phyloP scores from a whole-genome alignment of 2,329 filamentous ascomycete genomes.

The Colletotrichum trifolii region DNA sequence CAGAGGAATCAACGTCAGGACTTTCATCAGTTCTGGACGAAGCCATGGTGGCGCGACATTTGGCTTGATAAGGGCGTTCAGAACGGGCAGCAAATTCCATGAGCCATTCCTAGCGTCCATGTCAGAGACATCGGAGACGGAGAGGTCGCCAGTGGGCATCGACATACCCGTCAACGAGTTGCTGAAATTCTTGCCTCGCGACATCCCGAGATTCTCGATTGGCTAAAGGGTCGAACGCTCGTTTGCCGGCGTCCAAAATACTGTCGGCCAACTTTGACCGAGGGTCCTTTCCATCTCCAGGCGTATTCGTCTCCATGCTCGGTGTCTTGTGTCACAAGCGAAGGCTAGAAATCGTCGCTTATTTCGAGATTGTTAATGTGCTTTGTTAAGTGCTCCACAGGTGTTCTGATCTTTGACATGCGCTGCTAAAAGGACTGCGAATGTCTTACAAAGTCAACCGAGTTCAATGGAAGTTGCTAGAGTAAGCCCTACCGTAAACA shows the following conservation, averaged over 20 bases:
- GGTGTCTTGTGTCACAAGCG: not conserved
- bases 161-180: conserved; percentile 60
- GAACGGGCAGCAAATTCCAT: conserved; percentile 67
- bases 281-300: conserved; percentile 22
- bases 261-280: conserved; percentile 43
- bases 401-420: no score
- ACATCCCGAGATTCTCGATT: conserved; percentile 47
- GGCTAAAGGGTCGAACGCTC: conserved; percentile 60
- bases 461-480: no score
- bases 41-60: conserved; percentile 69
- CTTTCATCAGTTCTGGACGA: conserved; percentile 64
- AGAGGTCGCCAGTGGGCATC: not conserved
- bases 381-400: not conserved
- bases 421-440: no score
- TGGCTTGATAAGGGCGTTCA: conserved; percentile 74
- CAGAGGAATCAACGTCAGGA: conserved; percentile 70
- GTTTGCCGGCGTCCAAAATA: conserved; percentile 54
- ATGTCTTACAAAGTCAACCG: no score
- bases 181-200: conserved; percentile 53
- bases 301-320: conserved; percentile 29
- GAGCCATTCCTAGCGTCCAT: conserved; percentile 45
- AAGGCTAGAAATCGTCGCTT: not conserved
- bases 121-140: conserved; percentile 40
- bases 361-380: not conserved
- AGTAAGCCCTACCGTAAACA: no score